Conservation (phyloP, 2,329 filamentous ascomycete genomes). For the Xylaria hypoxylon region DNA sequence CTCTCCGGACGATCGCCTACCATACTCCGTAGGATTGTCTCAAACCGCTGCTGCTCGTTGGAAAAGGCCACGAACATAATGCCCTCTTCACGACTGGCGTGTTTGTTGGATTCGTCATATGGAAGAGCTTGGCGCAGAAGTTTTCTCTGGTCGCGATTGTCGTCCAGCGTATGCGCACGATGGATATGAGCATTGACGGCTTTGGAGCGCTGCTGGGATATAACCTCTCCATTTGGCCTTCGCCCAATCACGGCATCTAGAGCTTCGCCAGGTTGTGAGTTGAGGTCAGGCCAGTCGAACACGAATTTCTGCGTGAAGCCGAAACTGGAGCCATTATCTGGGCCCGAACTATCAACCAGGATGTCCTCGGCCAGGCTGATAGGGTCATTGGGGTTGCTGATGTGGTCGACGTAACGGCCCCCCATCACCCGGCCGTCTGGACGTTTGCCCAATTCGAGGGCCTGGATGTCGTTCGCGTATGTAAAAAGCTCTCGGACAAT, state of each 20-base stretch:
- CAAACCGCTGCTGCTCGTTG: constrained; percentile 35
- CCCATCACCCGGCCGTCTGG: constrained; percentile 34
- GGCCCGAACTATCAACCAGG: constrained; percentile 14
- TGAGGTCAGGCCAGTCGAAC: constrained; percentile 35
- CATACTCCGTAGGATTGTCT: constrained; percentile 32
- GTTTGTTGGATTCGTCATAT: constrained; percentile 21
- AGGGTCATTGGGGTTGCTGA: constrained; percentile 37
- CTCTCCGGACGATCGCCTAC: constrained; percentile 31
- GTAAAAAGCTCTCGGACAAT: constrained; percentile 19
- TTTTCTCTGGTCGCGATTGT: constrained; percentile 36
- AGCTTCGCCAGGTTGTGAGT: constrained; percentile 29
- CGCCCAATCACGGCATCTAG: constrained; percentile 35
- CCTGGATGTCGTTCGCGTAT: constrained; percentile 18
- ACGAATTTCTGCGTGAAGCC: constrained; percentile 34
- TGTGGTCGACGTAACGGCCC: constrained; percentile 37
- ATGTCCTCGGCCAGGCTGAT: constrained; percentile 38
- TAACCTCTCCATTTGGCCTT: constrained; percentile 32
- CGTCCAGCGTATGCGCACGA: constrained; percentile 33
- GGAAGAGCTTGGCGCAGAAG: constrained; percentile 36
- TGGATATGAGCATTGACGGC: constrained; percentile 28
- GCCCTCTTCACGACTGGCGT: constrained; percentile 35
- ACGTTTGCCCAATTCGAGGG: constrained; percentile 29
- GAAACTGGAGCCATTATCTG: constrained; percentile 27
- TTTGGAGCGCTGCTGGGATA: constrained; percentile 31
- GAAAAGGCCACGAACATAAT: constrained; percentile 37